phyloP scores from a whole-genome alignment of 768 basidiomycete genomes.

The Sarcodon sp. region DNA sequence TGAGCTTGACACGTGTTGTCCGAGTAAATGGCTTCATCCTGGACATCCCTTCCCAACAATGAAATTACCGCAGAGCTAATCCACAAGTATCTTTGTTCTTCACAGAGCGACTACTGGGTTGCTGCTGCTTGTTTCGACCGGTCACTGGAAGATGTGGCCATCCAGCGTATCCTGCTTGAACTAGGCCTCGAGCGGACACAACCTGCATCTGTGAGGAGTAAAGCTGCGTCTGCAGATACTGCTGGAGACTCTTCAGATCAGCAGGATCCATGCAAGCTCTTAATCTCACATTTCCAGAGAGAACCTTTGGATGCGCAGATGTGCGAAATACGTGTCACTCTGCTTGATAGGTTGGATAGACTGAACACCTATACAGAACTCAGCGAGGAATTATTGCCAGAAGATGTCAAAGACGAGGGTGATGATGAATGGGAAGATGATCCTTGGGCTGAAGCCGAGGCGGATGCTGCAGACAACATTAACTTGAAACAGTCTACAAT shows the following conservation, averaged over 20 bases:
- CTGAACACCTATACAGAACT: constrained; percentile 65
- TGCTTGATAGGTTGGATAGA: constrained; percentile 57
- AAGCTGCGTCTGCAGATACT: constrained; percentile 17
- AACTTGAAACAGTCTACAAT: constrained; percentile 25
- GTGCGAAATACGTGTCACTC: constrained; percentile 48
- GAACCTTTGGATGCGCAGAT: constrained; percentile 50
- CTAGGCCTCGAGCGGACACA: constrained; percentile 52
- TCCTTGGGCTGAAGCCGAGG: constrained; percentile 52
- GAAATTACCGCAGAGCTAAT: constrained; percentile 42
- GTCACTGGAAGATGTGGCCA: constrained; percentile 38
- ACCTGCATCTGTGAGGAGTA: constrained; percentile 31
- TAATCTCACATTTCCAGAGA: constrained; percentile 42
- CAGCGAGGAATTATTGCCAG: constrained; percentile 25
- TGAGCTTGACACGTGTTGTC: neutral
- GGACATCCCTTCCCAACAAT: constrained; percentile 43
- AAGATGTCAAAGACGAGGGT: constrained; percentile 16
- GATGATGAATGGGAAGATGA: constrained; percentile 65
- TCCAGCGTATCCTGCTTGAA: constrained; percentile 47
- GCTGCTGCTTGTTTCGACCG: constrained; percentile 63
- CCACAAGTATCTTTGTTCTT: constrained; percentile 29
- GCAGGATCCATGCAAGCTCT: constrained; percentile 9
- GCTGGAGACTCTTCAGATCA: constrained; percentile 11
- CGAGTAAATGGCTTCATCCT: constrained; percentile 14
- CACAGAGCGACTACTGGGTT: constrained; percentile 67
- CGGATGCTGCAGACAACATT: constrained; percentile 11